A percentile compares a stretch with the other conserved stretches of the same genome.
phyloP scores from a whole-genome alignment of 805 yeast genomes.

The Dipodascus geniculatus region DNA sequence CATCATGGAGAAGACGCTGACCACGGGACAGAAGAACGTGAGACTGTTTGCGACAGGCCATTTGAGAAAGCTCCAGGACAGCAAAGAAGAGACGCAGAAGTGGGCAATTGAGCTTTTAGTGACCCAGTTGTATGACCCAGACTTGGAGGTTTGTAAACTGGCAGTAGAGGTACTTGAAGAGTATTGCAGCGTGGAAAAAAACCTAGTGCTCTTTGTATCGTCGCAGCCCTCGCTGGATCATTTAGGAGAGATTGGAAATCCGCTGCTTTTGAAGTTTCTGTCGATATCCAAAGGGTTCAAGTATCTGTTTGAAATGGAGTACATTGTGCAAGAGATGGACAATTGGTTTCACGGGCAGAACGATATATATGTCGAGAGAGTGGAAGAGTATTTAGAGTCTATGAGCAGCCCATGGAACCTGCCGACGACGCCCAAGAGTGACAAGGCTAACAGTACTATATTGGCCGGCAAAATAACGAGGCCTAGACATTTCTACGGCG shows the following conservation, averaged over 20 bases:
- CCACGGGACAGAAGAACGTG: conserved; percentile 38
- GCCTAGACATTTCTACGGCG: conserved; percentile 70
- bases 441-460: conserved; percentile 5
- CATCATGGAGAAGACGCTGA: conserved; percentile 52
- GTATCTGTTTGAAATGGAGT: conserved; percentile 48
- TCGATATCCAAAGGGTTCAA: conserved; percentile 59
- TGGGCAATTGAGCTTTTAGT: conserved; percentile 48
- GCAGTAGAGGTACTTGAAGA: conserved; percentile 46
- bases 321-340: conserved; percentile 52
- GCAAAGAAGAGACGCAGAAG: conserved; percentile 14
- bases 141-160: conserved; percentile 39
- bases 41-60: conserved; percentile 46
- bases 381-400: conserved; percentile 23
- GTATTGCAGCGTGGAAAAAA: conserved; percentile 35
- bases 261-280: conserved; percentile 50
- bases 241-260: conserved; percentile 39
- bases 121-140: conserved; percentile 59
- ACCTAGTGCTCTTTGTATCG: conserved; percentile 38
- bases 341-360: conserved; percentile 45
- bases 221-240: conserved; percentile 49
- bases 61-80: conserved; percentile 31
- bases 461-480: conserved; percentile 2
- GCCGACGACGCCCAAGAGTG: background rate
- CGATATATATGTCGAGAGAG: conserved; percentile 22
- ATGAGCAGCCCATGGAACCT: conserved; percentile 9